Evolutionary conservation across 805 yeast genomes (phyloP).

Genomic region (Wickerhamomyces ciferrii): DNA sequence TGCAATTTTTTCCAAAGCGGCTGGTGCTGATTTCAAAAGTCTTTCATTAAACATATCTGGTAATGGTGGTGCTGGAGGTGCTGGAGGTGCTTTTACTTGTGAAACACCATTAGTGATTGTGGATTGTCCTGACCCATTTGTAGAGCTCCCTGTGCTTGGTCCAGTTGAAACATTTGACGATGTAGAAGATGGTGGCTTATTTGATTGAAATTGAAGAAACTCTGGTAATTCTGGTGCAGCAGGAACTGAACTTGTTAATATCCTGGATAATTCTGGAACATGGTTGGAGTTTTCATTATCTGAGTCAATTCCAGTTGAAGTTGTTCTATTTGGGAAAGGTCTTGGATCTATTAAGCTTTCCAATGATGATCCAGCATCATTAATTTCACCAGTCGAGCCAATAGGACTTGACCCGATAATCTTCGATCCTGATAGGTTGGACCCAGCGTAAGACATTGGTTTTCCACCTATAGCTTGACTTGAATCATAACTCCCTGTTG

Average conservation of each 20-base stretch:
- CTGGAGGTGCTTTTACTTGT: too few relatives aligned
- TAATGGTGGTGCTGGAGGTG: background rate
- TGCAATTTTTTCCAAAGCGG: background rate
- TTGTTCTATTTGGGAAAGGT: background rate
- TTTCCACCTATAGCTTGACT: too few relatives aligned
- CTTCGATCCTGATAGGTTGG: background rate
- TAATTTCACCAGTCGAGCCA: background rate
- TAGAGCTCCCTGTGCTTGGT: background rate
- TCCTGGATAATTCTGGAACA: too few relatives aligned
- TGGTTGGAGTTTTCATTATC: background rate
- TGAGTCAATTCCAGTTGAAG: background rate
- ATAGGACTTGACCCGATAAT: background rate
- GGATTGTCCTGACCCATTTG: background rate
- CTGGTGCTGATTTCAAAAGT: background rate
- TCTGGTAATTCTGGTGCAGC: background rate
- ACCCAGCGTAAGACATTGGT: background rate
- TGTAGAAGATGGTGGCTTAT: background rate
- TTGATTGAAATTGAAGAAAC: background rate
- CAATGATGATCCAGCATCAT: background rate
- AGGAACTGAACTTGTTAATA: background rate
- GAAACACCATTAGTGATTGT: background rate
- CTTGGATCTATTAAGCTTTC: background rate
- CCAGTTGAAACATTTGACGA: background rate
- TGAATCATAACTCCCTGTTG: too few relatives aligned
- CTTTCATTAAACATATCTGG: background rate